Percentiles rank a stretch among this genome's conserved stretches.
Evolutionary conservation across 164 flowering plant species (phyloP).

Genomic region (Vitis cinerea): DNA sequence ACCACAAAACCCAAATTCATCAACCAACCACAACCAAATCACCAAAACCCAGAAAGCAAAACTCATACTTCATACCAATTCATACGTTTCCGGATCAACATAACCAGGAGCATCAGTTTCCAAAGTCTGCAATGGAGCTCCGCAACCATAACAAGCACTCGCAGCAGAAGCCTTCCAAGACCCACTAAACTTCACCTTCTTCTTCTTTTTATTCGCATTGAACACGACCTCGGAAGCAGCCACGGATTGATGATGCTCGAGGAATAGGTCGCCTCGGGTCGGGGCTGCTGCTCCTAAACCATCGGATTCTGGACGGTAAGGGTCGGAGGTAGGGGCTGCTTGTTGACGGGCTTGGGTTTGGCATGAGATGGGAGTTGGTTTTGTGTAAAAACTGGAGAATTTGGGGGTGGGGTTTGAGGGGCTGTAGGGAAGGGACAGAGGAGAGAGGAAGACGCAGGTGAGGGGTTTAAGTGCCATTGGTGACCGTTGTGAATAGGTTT

Average conservation of each 20-base stretch:
- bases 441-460: constrained; percentile 32
- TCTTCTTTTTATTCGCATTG: constrained; percentile 37
- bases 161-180: constrained; percentile 25
- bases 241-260: constrained; percentile 51
- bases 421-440: constrained; percentile 31
- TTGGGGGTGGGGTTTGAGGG: constrained; percentile 18
- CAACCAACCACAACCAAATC: not conserved
- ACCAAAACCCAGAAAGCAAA: not conserved
- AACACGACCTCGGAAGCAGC: constrained; percentile 45
- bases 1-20: constrained; percentile 9
- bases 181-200: constrained; percentile 26
- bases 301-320: constrained; percentile 29
- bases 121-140: constrained; percentile 85
- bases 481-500: constrained; percentile 5
- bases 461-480: constrained; percentile 66
- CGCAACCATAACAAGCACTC: constrained; percentile 86
- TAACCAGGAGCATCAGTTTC: constrained; percentile 87
- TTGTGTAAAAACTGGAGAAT: constrained; percentile 7
- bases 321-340: constrained; percentile 11
- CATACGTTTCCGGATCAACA: constrained; percentile 66
- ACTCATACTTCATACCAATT: constrained; percentile 46
- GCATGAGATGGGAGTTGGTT: constrained; percentile 33
- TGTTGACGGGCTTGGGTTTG: constrained; percentile 16
- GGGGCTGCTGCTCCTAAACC: constrained; percentile 82
- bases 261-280: constrained; percentile 68